Percentiles rank a stretch among this genome's conserved stretches.
Conservation (phyloP, 805 yeast species). For the Yamadazyma paraphyllophila region DNA sequence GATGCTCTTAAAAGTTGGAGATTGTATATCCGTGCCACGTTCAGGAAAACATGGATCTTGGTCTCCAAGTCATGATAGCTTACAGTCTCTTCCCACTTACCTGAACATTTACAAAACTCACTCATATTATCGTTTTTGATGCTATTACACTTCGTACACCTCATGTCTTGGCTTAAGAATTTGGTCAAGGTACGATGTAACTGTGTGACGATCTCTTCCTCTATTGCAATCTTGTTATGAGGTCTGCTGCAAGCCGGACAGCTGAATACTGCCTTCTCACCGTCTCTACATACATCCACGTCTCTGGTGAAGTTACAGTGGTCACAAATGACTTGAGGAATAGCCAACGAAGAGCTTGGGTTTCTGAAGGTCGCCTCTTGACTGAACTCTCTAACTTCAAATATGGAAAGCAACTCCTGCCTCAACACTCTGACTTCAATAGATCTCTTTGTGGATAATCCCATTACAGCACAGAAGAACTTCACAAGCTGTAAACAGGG, state of each 20-base stretch:
- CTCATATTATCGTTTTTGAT: constrained; percentile 69
- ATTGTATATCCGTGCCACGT: constrained; percentile 60
- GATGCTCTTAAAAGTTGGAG: constrained; percentile 50
- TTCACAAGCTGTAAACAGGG: constrained; percentile 84
- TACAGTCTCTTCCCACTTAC: constrained; percentile 68
- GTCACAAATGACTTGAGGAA: constrained; percentile 73
- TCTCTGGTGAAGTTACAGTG: constrained; percentile 74
- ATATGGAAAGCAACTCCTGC: constrained; percentile 64
- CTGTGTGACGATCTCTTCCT: constrained; percentile 73
- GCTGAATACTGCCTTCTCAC: constrained; percentile 49
- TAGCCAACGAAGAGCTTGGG: constrained; percentile 67
- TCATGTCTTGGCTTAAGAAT: constrained; percentile 76
- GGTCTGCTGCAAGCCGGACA: constrained; percentile 67
- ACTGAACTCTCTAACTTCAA: constrained; percentile 85
- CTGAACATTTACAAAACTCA: constrained; percentile 82
- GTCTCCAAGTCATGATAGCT: constrained; percentile 42
- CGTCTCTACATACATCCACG: constrained; percentile 78
- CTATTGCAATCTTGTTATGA: constrained; percentile 67
- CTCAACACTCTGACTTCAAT: constrained; percentile 75
- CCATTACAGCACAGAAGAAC: constrained; percentile 66
- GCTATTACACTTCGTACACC: constrained; percentile 73
- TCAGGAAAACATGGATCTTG: constrained; percentile 48
- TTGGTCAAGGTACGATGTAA: constrained; percentile 53
- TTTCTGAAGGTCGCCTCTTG: constrained; percentile 67
- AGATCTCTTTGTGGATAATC: constrained; percentile 59